Evolutionary conservation across 2,329 filamentous ascomycete genomes (phyloP).

Genomic region (Arachnopeziza araneosa): DNA sequence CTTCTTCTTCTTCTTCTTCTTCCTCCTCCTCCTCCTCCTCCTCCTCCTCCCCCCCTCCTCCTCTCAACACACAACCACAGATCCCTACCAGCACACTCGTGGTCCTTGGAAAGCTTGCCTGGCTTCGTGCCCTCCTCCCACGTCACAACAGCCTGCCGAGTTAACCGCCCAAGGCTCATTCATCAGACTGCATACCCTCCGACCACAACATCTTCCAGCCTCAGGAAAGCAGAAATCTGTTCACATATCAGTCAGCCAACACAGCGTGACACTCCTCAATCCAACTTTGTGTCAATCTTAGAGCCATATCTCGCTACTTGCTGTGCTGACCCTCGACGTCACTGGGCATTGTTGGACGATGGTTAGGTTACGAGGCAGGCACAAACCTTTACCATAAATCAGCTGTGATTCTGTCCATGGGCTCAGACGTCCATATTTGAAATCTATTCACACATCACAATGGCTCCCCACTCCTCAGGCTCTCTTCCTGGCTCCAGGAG

Average conservation of each 20-base stretch:
- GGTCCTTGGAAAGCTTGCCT: no score
- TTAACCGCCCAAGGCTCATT: background rate
- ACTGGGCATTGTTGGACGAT: background rate
- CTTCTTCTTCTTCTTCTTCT: background rate
- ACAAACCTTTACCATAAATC: background rate
- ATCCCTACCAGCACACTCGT: no score
- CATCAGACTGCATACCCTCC: background rate
- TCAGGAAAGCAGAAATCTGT: background rate
- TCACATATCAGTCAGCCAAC: background rate
- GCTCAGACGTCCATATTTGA: background rate
- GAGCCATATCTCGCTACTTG: background rate
- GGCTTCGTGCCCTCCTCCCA: background rate
- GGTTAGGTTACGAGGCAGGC: background rate
- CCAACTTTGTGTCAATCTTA: background rate
- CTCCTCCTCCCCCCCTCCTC: background rate
- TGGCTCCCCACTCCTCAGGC: background rate
- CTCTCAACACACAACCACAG: background rate
- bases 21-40: background rate
- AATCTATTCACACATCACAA: background rate
- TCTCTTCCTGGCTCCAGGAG: background rate
- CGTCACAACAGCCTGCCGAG: background rate
- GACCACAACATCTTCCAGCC: background rate
- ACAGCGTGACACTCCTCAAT: background rate
- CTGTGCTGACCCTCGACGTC: background rate
- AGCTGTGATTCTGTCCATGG: background rate